These are phyloP conservation scores for Ogataea kodamae DNA, from an alignment of 805 yeast genomes.

Conservation along the genomic window DNA sequence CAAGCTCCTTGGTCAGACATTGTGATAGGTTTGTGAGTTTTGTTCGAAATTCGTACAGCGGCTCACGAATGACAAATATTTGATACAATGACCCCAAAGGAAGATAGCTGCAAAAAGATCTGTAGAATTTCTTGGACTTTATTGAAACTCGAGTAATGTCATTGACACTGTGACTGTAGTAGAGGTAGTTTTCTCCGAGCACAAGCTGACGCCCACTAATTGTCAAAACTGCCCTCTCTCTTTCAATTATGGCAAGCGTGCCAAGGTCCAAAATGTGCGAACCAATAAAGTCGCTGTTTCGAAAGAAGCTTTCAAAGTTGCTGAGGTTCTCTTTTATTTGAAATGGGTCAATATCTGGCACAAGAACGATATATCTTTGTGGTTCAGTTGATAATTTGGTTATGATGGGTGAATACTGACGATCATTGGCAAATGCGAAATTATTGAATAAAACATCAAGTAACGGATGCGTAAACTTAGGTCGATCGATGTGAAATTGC, in stretches of 20 bases:
- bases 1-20: not conserved
- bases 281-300: conserved; percentile 54
- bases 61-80: conserved; percentile 56
- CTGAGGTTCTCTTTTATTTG: conserved; percentile 40
- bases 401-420: conserved; percentile 44
- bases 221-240: conserved; percentile 41
- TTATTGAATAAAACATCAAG: conserved; percentile 65
- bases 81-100: conserved; percentile 55
- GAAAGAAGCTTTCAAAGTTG: conserved; percentile 47
- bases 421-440: conserved; percentile 45
- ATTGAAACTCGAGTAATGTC: conserved; percentile 42
- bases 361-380: conserved; percentile 54
- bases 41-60: conserved; percentile 40
- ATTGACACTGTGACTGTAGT: conserved; percentile 53
- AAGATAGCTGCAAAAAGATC: conserved; percentile 56
- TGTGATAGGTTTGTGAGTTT: conserved; percentile 15
- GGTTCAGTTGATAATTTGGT: conserved; percentile 41
- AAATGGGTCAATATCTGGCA: conserved; percentile 51
- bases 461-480: conserved; percentile 55
- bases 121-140: conserved; percentile 42
- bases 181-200: conserved; percentile 51
- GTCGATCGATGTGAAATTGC: too few relatives aligned
- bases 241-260: conserved; percentile 27
- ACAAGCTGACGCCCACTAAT: conserved; percentile 53
- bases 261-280: conserved; percentile 48